Evolutionary conservation across 768 basidiomycete species (phyloP).

Genomic region (Lactarius vividus): DNA sequence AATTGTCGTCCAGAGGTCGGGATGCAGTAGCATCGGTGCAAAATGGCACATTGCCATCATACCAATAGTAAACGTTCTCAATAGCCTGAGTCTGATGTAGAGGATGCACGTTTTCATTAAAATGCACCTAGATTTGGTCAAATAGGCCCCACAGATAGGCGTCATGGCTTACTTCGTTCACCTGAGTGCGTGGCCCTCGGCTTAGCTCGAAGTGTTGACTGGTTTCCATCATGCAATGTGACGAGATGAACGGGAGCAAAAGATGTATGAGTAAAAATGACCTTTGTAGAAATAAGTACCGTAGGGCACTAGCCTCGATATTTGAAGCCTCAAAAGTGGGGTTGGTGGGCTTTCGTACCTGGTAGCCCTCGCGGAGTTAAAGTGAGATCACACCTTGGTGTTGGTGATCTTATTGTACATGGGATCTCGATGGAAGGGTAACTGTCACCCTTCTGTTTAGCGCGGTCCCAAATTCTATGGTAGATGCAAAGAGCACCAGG

Average conservation of each 20-base stretch:
- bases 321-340: conserved; percentile 24
- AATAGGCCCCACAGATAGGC: conserved; percentile 16
- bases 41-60: conserved; percentile 22
- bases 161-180: conserved; percentile 10
- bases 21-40: conserved; percentile 14
- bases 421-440: conserved; percentile 15
- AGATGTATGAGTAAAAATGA: not conserved
- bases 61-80: conserved; percentile 24
- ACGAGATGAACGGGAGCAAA: not conserved
- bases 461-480: not conserved
- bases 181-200: not conserved
- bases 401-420: not conserved
- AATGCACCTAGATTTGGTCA: conserved; percentile 20
- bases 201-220: conserved; percentile 1
- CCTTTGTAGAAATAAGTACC: conserved; percentile 7
- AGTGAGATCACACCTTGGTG: conserved; percentile 3
- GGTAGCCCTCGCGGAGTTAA: conserved; percentile 21
- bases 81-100: conserved; percentile 13
- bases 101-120: conserved; percentile 6
- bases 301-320: conserved; percentile 1
- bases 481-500: conserved; percentile 14
- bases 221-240: conserved; percentile 8
- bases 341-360: conserved; percentile 17
- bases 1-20: conserved; percentile 19
- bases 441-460: conserved; percentile 2